phyloP scores from a whole-genome alignment of 164 flowering plant species.

The Akebia trifoliata region DNA sequence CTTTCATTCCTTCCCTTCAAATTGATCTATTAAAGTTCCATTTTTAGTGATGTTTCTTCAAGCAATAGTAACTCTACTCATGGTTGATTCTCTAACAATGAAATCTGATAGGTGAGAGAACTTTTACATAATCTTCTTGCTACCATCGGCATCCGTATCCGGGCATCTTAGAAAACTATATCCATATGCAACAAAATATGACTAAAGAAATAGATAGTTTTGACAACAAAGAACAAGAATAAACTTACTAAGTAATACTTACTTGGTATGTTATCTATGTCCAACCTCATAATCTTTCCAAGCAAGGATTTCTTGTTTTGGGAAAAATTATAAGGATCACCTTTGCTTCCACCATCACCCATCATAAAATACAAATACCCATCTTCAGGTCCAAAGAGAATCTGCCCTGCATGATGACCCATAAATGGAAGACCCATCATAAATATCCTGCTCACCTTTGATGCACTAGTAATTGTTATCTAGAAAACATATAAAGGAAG shows the following conservation, averaged over 20 bases:
- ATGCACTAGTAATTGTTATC: conserved; percentile 63
- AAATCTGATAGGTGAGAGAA: too few species aligned
- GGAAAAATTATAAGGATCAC: conserved; percentile 77
- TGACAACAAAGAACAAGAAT: not conserved
- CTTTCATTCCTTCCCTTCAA: too few species aligned
- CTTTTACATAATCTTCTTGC: too few species aligned
- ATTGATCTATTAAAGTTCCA: too few species aligned
- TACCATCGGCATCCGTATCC: too few species aligned
- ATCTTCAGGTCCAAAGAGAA: conserved; percentile 82
- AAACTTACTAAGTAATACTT: conserved; percentile 20
- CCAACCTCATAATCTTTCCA: conserved; percentile 89
- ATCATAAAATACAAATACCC: conserved; percentile 89
- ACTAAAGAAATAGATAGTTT: not conserved
- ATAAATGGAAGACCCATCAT: conserved; percentile 92
- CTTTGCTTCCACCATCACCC: conserved; percentile 85
- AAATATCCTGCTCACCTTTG: conserved; percentile 82
- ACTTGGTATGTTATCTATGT: conserved; percentile 74
- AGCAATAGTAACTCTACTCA: too few species aligned
- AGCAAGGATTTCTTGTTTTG: conserved; percentile 92
- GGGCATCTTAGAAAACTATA: too few species aligned
- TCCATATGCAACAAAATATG: too few species aligned
- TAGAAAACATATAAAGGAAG: conserved; percentile 23
- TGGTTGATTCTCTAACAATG: too few species aligned
- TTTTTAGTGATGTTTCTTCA: too few species aligned
- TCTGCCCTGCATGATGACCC: conserved; percentile 85